phyloP scores from a whole-genome alignment of 179 eudicot species.

The Nepenthes alata region DNA sequence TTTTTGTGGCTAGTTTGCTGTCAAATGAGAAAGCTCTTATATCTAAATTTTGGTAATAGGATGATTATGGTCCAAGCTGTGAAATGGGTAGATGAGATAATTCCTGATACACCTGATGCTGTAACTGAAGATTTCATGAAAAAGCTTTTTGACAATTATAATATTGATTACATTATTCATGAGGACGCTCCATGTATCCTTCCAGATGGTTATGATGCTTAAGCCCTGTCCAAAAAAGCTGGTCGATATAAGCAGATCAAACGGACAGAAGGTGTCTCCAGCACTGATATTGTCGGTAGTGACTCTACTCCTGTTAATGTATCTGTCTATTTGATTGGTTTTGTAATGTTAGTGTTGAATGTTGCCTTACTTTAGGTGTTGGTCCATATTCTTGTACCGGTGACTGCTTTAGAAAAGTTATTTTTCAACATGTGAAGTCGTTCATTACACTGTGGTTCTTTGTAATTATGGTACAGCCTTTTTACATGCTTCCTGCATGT shows the following conservation, averaged over 20 bases:
- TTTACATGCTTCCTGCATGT: constrained; percentile 3
- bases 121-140: constrained; percentile 93
- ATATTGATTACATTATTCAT: constrained; percentile 89
- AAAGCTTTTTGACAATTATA: constrained; percentile 74
- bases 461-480: background rate
- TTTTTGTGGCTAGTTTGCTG: background rate
- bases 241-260: constrained; percentile 97
- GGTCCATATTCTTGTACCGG: too few relatives aligned
- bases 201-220: constrained; percentile 96
- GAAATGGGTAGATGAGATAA: constrained; percentile 97
- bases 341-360: too few relatives aligned
- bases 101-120: constrained; percentile 92
- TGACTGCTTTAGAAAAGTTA: too few relatives aligned
- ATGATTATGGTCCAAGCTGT: constrained; percentile 80
- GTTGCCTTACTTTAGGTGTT: too few relatives aligned
- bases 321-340: too few relatives aligned
- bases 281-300: constrained; percentile 97
- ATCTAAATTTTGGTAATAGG: constrained; percentile 19
- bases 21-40: background rate
- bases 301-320: constrained; percentile 9
- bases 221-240: constrained; percentile 88
- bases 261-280: constrained; percentile 96
- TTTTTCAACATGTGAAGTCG: too few relatives aligned
- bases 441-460: too few relatives aligned
- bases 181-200: constrained; percentile 98